Percentiles rank a stretch among this genome's conserved stretches.
Evolutionary conservation across 169 alveolate species (phyloP).

Genomic region (Cryptosporidium tyzzeri): DNA sequence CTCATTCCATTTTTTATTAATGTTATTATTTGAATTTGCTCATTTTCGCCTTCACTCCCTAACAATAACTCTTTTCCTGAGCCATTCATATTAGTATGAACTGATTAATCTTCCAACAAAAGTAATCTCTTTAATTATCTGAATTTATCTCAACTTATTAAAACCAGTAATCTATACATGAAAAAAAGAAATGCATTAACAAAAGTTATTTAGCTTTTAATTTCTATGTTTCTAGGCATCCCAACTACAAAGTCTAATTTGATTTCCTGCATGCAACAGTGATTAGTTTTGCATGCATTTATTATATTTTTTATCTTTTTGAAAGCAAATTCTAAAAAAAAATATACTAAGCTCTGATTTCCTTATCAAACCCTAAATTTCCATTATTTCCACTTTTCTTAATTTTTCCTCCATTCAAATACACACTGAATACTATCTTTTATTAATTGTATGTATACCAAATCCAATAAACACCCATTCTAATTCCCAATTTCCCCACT

Average conservation of each 20-base stretch:
- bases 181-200: neutral
- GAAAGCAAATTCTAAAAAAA: neutral
- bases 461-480: neutral
- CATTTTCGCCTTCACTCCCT: neutral
- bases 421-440: no score
- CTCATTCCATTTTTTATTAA: neutral
- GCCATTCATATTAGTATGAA: slow-evolving; percentile 1
- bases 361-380: neutral
- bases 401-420: neutral
- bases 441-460: no score
- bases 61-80: neutral
- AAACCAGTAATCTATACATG: neutral
- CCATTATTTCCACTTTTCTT: neutral
- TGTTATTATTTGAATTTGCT: neutral
- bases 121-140: neutral
- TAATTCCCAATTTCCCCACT: neutral
- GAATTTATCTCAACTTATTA: neutral
- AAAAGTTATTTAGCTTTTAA: neutral
- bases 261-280: neutral
- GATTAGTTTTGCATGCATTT: neutral
- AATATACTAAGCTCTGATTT: neutral
- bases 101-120: neutral
- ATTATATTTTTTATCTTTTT: neutral
- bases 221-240: neutral
- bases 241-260: neutral